A percentile compares a stretch with the other conserved stretches of the same genome.
phyloP scores from a whole-genome alignment of 768 basidiomycete species.

The Tulasnella sp. region DNA sequence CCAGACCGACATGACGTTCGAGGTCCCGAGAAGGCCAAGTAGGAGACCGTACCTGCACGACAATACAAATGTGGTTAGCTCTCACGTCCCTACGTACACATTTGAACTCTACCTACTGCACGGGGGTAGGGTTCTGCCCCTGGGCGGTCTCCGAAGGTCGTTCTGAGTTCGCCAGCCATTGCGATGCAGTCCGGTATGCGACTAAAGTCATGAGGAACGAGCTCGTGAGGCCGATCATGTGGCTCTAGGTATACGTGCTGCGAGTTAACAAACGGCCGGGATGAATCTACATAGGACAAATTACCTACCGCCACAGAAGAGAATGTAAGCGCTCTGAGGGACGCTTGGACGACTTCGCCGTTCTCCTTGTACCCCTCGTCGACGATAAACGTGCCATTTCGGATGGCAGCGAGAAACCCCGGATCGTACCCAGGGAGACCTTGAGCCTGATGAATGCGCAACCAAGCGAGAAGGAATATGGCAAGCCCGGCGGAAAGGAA shows the following conservation, averaged over 20 bases:
- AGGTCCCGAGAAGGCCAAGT: background rate
- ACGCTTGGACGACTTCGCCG: background rate
- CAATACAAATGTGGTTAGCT: background rate
- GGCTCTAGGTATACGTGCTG: background rate
- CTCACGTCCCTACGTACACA: background rate
- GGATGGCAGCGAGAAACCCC: background rate
- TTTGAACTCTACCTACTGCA: background rate
- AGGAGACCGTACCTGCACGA: background rate
- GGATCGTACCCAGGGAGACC: background rate
- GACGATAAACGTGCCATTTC: background rate
- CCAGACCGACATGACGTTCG: background rate
- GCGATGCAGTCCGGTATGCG: background rate
- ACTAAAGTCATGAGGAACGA: background rate
- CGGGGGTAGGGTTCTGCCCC: background rate
- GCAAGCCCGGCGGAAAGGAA: background rate
- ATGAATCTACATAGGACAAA: background rate
- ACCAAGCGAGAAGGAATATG: background rate
- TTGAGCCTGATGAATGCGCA: background rate
- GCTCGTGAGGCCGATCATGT: background rate
- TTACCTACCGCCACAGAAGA: background rate
- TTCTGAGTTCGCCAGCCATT: background rate
- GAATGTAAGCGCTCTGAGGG: background rate
- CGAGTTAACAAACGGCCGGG: background rate
- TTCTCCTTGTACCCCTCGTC: background rate
- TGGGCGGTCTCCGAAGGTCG: background rate